Evolutionary conservation across 129 eudicot species (phyloP), one percentile per base, ranked within the genome.

Genomic region (Artemisia annua): DNA sequence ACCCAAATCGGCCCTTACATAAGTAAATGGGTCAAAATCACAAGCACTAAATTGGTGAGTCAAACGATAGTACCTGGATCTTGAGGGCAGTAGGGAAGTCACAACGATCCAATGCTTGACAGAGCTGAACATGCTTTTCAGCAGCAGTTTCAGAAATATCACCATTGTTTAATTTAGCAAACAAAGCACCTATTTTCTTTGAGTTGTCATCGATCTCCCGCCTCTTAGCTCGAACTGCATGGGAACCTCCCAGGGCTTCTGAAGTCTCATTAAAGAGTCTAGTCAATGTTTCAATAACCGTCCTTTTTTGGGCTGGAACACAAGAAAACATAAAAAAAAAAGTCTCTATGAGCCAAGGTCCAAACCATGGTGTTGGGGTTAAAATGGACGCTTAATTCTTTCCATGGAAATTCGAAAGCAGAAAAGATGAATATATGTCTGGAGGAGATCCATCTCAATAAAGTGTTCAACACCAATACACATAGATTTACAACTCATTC

Each of bases 201-300:
- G 97, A 90, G 72, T 90, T 90, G 77, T 90, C 97, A 63, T 90
- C 97, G 4, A 90, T 87, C 71, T 90, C 97, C 55, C 91, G 78
- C 85, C 73, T 90, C 87, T 90, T 90, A 17, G 89, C 88, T 70
- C 86, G 87, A 78, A 71, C 83, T 63, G 94, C 96, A 18, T 80
- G 78, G 59, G 89, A 35, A 5, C 97, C 97, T 50, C 97, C 97
- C 82, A 90, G 58, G 13, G 89, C 97, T 81, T 90, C 94, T 16
- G 86, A 83, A 71, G 97, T 90, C 86, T 90, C 97, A 3, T 87
- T 82, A 68, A 87, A 90, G n/a, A 90, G 89, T 75, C 91, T 81
- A 0, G 91, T 87, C 86, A 90, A 80, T 32, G 91, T 90, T 71
- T 86, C 83, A 28, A 90, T 78, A 48, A 90, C 95, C 10, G 91